Evolutionary conservation across 208 protist genomes (phyloP), one percentile per base, ranked within the genome.

Genomic region (Crithidia mellificae): DNA sequence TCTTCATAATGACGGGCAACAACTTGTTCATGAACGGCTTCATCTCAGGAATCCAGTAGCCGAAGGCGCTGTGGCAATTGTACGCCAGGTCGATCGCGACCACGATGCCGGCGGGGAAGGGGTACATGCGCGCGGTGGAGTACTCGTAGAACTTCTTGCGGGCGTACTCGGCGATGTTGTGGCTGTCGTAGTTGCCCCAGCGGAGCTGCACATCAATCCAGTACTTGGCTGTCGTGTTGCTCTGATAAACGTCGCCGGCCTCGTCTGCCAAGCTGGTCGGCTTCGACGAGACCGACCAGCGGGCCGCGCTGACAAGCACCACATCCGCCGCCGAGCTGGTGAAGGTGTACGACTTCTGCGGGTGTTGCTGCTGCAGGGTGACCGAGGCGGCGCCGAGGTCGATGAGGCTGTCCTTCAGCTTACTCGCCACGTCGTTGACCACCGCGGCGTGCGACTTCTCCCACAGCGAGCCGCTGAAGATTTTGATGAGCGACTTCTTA

Each of bases 181-280:
- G 99, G 67, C 94, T 98, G 86, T 99, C 98, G 74, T 98, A 99
- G 91, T 99, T 98, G 52, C 98, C 98, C 98, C 98, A 99, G 41
- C 99, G 95, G 43, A 99, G 92, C 91, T 99, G 99, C 53, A 99
- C 97, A 81, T 99, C 99, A 49, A 99, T 81, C 99, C 99, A 99
- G 84, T 98, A 99, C 79, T 99, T 99, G 17, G 86, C 91, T 30
- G 97, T 98, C 1, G 88, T 96, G 69, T 80, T 73, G 68, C 68
- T 57, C 27, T 85, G 77, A 59, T 74, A 88, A 29, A 78, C 85
- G 56, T 98, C 91, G 38, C 84, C 88, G n/a, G 52, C 86, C 41
- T 93, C 90, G 20, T 92, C 79, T 15, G 86, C 77, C 19, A 97
- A 71, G 30, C 92, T 87, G 29, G 92, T 98, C 7, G 88, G 88